phyloP scores from a whole-genome alignment of 331 rosid genomes.

The Dryas integrifolia region DNA sequence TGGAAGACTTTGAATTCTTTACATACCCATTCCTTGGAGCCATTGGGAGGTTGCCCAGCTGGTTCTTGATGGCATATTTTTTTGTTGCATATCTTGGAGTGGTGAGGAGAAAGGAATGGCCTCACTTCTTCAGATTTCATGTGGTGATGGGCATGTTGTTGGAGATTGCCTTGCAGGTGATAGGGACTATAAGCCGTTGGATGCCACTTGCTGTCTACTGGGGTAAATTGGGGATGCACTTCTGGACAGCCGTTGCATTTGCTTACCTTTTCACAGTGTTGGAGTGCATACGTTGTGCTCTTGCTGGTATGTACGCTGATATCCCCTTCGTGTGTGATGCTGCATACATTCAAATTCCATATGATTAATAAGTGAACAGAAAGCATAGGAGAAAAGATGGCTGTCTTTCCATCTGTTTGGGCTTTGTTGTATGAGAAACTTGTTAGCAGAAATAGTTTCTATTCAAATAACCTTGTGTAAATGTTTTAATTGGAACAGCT shows the following conservation, averaged over 20 bases:
- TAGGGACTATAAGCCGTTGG: constrained; percentile 91
- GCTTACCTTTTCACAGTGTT: constrained; percentile 73
- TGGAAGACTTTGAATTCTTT: constrained; percentile 51
- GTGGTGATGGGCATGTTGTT: constrained; percentile 91
- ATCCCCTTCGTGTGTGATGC: constrained; percentile 89
- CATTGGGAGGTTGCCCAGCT: constrained; percentile 77
- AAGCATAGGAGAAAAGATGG: neutral
- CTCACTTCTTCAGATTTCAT: constrained; percentile 89
- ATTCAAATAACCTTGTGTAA: neutral
- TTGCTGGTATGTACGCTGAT: constrained; percentile 89
- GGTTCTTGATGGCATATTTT: constrained; percentile 95
- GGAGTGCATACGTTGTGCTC: constrained; percentile 86
- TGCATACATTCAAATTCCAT: constrained; percentile 93
- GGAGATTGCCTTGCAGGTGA: constrained; percentile 86
- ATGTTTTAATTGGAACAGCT: neutral
- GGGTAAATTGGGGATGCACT: constrained; percentile 95
- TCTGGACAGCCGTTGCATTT: constrained; percentile 73
- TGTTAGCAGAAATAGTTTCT: neutral
- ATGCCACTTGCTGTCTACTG: constrained; percentile 73
- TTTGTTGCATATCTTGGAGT: constrained; percentile 82
- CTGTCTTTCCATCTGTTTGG: neutral
- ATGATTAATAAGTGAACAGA: constrained; percentile 44
- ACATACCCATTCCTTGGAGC: constrained; percentile 84
- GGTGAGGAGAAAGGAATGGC: constrained; percentile 98
- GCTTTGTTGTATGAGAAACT: constrained; percentile 7